Conservation (phyloP, 2,329 filamentous ascomycete species). For the Alternaria sp. region DNA sequence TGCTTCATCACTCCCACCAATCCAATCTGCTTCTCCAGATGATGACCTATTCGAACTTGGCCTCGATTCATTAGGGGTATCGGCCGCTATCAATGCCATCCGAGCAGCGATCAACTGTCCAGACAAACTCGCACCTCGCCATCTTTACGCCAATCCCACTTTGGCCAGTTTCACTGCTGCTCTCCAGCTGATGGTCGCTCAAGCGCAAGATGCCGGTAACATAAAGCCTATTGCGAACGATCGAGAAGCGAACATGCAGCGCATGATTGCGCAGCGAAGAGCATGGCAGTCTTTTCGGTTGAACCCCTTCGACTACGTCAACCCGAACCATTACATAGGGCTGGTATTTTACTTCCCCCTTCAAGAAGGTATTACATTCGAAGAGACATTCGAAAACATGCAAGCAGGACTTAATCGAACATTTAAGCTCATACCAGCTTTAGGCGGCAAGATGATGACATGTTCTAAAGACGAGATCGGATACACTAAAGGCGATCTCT, state of each 20-base stretch:
- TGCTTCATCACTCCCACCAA: constrained; percentile 12
- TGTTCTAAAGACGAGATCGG: constrained; percentile 40
- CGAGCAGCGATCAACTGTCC: constrained; percentile 38
- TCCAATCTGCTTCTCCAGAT: constrained; percentile 23
- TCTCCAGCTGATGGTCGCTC: constrained; percentile 11
- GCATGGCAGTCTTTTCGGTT: constrained; percentile 41
- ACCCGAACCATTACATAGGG: constrained; percentile 35
- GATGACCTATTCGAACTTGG: constrained; percentile 46
- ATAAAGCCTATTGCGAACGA: neutral
- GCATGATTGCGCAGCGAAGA: constrained; percentile 19
- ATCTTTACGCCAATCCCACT: constrained; percentile 48
- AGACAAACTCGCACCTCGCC: constrained; percentile 45
- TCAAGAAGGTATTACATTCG: constrained; percentile 27
- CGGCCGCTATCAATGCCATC: constrained; percentile 42
- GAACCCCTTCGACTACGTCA: constrained; percentile 43
- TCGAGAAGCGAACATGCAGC: constrained; percentile 10
- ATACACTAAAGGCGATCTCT: constrained; percentile 36
- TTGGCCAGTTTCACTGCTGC: constrained; percentile 33
- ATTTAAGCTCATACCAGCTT: constrained; percentile 49
- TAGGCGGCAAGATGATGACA: constrained; percentile 49
- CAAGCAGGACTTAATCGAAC: constrained; percentile 48
- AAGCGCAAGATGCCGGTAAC: neutral
- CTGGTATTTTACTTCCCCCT: constrained; percentile 50
- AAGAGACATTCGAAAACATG: constrained; percentile 43
- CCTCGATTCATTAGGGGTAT: constrained; percentile 46